Base-by-base conservation (phyloP, 2,329 filamentous ascomycete species). In the Epichloe uncinata region DNA sequence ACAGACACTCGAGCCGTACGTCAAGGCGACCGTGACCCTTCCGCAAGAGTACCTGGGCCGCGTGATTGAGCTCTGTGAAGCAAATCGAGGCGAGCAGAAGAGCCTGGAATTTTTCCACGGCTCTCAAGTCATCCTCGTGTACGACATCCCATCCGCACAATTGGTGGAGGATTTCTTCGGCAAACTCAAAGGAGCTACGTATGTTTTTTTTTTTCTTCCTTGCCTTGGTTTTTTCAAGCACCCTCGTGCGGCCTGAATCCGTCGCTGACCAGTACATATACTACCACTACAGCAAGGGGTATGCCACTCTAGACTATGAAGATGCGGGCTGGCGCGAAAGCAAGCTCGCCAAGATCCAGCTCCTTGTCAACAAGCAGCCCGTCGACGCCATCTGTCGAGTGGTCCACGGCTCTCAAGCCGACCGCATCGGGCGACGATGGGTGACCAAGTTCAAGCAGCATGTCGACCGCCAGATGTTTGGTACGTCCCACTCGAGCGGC, bases 111-210 rank as follows among this genome's bases (percentile, higher is more conserved):
- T 95, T 70, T 96, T 97, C 69, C 89, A 89, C 12, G 74, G 85
- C 2, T 87, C 84, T 0, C 93, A 98, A 66, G 91, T 97, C 51
- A 97, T 98, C 54, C 72, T 98, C 35, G 91, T 91, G 60, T 98
- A 98, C 64, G 81, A 90, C 48, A 69, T 98, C 1, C 93, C 93
- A 0, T 76, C 95, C 1, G 82, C 89, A 2, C 87, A 95, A 49
- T 74, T 98, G 4, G 93, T 98, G 1, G 93, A 97, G 58, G 93
- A 98, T 66, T 84, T 98, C 62, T 98, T 98, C 64, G 93, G 93
- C 48, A 96, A 95, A 67, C 74, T 98, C 48, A 98, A 98, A 66
- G 87, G 89, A 37, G 78, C 81, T 0, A 96, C 90, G 49, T 72
- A 61, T 52, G 67, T 61, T 13, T 37, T 16, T n/a, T n/a, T n/a